A percentile compares a stretch with the other conserved stretches of the same genome.
These are phyloP conservation scores for Castanospermum australe DNA, from an alignment of 306 rosid genomes.

Conservation along the genomic window DNA sequence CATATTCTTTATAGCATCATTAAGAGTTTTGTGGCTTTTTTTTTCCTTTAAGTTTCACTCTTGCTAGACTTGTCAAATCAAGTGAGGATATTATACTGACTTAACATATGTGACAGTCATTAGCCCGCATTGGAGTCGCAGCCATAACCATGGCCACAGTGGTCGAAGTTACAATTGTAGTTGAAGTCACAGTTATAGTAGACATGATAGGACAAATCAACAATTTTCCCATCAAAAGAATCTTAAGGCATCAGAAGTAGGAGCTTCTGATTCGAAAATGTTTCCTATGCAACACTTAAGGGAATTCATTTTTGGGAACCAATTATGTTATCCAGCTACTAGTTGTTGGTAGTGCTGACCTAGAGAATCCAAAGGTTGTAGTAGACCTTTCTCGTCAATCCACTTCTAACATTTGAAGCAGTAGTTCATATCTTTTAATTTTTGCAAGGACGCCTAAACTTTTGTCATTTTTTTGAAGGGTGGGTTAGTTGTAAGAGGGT, in stretches of 20 bases:
- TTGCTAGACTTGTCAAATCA: too few species aligned
- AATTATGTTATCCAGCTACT: slow-evolving; percentile 39
- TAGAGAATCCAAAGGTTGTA: slow-evolving; percentile 35
- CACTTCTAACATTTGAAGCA: slow-evolving; percentile 29
- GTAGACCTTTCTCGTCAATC: slow-evolving; percentile 30
- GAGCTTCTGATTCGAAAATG: slow-evolving; percentile 41
- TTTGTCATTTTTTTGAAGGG: slow-evolving; percentile 1
- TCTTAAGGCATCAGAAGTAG: slow-evolving; percentile 26
- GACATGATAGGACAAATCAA: slow-evolving; percentile 36
- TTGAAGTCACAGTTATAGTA: slow-evolving; percentile 42
- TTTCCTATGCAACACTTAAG: slow-evolving; percentile 28
- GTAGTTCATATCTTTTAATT: not conserved
- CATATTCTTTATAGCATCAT: too few species aligned
- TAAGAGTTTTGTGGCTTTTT: too few species aligned
- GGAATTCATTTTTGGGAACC: slow-evolving; percentile 23
- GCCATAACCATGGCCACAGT: slow-evolving; percentile 39
- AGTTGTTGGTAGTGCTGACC: slow-evolving; percentile 21
- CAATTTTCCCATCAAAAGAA: slow-evolving; percentile 38
- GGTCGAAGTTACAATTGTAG: slow-evolving; percentile 45
- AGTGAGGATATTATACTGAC: too few species aligned
- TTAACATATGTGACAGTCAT: too few species aligned
- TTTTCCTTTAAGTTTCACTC: too few species aligned
- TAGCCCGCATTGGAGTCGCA: slow-evolving; percentile 44
- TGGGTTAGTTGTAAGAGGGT: not conserved
- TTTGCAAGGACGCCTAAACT: slow-evolving; percentile 19